phyloP scores from a whole-genome alignment of 1,284 basidiomycete genomes.

The Sanghuangporus weigelae region DNA sequence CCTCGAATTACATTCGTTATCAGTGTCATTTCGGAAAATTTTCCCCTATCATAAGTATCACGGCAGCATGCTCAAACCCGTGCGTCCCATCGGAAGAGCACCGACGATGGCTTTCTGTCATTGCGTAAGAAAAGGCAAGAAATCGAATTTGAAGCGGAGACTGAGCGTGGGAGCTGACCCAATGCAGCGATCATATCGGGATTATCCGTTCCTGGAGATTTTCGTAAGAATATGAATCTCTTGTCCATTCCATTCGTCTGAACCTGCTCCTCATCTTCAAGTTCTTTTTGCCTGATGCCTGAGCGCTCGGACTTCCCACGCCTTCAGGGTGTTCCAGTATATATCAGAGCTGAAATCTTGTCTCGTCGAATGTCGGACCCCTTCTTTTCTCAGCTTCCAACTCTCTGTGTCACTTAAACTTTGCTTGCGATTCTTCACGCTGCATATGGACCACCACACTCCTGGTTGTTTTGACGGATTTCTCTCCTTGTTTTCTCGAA shows the following conservation, averaged over 20 bases:
- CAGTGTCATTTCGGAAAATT: neutral
- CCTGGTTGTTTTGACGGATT: constrained; percentile 7
- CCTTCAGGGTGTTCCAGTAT: neutral
- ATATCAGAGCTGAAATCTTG: neutral
- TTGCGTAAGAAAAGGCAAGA: neutral
- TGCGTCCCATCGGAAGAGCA: neutral
- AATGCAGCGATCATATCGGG: constrained; percentile 12
- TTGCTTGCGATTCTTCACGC: neutral
- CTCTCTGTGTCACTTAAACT: neutral
- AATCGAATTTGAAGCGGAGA: neutral
- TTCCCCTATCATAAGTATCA: neutral
- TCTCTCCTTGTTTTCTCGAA: neutral
- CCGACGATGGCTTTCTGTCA: neutral
- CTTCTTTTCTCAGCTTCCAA: neutral
- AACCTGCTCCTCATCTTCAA: neutral
- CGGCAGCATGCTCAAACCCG: neutral
- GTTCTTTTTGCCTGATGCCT: neutral
- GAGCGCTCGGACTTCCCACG: neutral
- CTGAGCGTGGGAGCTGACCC: neutral
- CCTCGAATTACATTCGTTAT: neutral
- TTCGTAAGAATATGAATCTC: neutral
- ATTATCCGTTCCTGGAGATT: neutral
- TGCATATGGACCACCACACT: neutral
- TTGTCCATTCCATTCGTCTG: neutral
- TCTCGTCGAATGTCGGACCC: neutral